Base-by-base conservation (phyloP, 352 stramenopile species). In the Pythium periplocum region DNA sequence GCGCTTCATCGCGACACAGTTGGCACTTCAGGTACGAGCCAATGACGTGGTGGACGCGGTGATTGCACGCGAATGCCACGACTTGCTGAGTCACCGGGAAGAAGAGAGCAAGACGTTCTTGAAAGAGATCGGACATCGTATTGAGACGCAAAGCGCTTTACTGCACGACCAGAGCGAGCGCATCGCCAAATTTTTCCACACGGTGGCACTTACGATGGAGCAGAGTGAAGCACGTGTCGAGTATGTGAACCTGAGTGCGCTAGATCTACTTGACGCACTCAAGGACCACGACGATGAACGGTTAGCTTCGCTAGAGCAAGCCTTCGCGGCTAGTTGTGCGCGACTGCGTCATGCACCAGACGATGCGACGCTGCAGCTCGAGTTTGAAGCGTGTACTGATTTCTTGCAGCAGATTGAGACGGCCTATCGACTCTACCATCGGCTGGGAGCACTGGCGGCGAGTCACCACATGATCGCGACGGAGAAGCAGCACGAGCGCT, bases 361-460 rank as follows among this genome's bases (percentile, higher is more conserved):
- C 50, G 69, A 82, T 36, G 55, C 37, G 0, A 59, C 78, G 12
- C 62, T 97, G 10, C 68, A 87, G 17, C 45, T 53, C 1, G 74
- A 77, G 30, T 96, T 96, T 48, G 55, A 71, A 4, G 58, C 49
- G 0, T 77, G 71, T 1, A 73, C 75, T 0, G 57, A 64, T 10
- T 41, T 96, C 1, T 66, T 97, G 2, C 71, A 75, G 30, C 31
- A 66, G 10, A 83, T 96, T 37, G 88, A 96, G 60, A 56, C 42
- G 4, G 75, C 83, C 30, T 96, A 97, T 62, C 80, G 88, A 8
- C 49, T 69, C 9, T 94, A 90, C 60, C 79, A 86, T 47, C 68
- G 68, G 31, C 66, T 68, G 11, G 59, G 69, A 1, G 49, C 49
- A 30, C 36, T 86, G 6, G 78, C 77, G 26, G 75, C 76, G 17